Base-by-base conservation (phyloP, 228 moss, liverwort and hornwort species). In the Sphagnum fallax region DNA sequence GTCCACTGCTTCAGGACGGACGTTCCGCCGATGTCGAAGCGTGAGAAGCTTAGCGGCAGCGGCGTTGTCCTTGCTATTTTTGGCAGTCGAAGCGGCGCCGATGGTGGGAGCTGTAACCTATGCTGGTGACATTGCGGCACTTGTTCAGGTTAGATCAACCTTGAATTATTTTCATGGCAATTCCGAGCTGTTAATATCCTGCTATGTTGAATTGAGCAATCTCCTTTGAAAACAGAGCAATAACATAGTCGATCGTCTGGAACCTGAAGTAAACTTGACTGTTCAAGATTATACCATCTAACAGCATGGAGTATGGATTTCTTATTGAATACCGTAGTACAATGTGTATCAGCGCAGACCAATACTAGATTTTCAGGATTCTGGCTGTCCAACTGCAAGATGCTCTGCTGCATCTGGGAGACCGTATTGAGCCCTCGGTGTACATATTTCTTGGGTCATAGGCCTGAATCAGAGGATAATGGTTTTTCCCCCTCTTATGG, bases 121-220 rank as follows among this genome's bases (percentile, higher is more conserved):
- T 70, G 62, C 82, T 55, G 73, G 75, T 50, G 82, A 85, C 53
- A 66, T 85, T 48, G 51, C 74, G 72, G 82, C 82, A 52, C 70
- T 85, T 50, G 79, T 74, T 70, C 72, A 73, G 79, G 85, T 82
- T 47, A 76, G 67, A 9, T 32, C 32, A 32, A 32, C 32, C 32
- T 32, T 32, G 32, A 16, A 61, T 16, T 61, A 2, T 5, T 16
- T 14, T 16, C 6, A 61, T 14, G 60, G 5, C 8, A 61, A 5
- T 61, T 5, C 60, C 5, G 16, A 7, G 5, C 60, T 0, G 14
- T 6, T 9, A 12, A 12, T 6, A 14, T 12, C 14, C 55, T 13
- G 8, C 4, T 57, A 1, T 57, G 10, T 57, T 57, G 55, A 57
- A 1, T 57, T 57, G 32, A 32, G 32, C 32, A 32, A 32, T 32